Percentiles rank a stretch among this genome's conserved stretches.
phyloP scores from a whole-genome alignment of 345 rosid species.

The Salix dunnii region DNA sequence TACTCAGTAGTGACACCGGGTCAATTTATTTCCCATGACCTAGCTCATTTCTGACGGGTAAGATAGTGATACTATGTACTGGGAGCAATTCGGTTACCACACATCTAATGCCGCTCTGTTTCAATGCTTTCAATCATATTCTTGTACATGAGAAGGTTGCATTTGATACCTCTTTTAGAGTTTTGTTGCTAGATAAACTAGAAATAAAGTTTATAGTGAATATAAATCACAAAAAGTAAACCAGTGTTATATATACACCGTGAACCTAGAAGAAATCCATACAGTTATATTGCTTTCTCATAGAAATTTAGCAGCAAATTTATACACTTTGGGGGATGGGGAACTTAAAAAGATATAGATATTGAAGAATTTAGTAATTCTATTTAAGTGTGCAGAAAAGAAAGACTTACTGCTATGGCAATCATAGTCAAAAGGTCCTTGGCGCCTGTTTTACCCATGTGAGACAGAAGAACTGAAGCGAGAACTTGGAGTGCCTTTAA shows the following conservation, averaged over 20 bases:
- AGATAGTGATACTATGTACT: no score
- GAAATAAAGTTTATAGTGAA: not conserved
- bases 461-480: constrained; percentile 67
- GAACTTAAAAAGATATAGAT: not conserved
- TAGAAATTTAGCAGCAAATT: not conserved
- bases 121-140: no score
- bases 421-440: constrained; percentile 75
- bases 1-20: not conserved
- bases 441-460: constrained; percentile 84
- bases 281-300: not conserved
- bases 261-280: not conserved
- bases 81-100: no score
- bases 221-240: not conserved
- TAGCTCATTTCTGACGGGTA: no score
- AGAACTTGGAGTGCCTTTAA: constrained; percentile 76
- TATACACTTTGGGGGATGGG: no score
- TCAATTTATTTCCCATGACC: not conserved
- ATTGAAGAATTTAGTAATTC: not conserved
- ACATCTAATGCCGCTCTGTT: no score
- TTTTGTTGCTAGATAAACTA: no score
- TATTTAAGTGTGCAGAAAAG: not conserved
- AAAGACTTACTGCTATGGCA: constrained; percentile 67
- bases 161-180: no score
- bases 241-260: not conserved
- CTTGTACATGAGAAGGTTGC: no score